phyloP scores from a whole-genome alignment of 179 eudicot species.

The Patellifolia procumbens region DNA sequence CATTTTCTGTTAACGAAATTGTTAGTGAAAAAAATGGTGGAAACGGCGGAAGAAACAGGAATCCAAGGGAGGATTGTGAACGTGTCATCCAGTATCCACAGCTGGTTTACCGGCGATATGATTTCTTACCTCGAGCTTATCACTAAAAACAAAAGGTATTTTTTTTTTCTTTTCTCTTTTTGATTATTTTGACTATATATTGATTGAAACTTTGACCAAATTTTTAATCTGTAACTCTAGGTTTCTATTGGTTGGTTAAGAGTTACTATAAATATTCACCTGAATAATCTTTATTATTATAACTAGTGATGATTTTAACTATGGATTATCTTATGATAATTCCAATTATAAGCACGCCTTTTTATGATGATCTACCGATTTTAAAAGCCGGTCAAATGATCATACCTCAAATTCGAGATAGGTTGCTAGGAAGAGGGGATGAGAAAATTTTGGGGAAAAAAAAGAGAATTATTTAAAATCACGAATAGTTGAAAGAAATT shows the following conservation, averaged over 20 bases:
- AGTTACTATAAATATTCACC: too few relatives aligned
- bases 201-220: not conserved
- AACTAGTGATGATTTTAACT: not conserved
- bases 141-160: slow-evolving; percentile 54
- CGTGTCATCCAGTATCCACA: slow-evolving; percentile 42
- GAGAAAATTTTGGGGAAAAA: too few relatives aligned
- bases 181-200: not conserved
- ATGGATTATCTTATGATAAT: not conserved
- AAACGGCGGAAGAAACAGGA: slow-evolving; percentile 36
- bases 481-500: too few relatives aligned
- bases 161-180: not conserved
- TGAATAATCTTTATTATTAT: too few relatives aligned
- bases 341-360: too few relatives aligned
- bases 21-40: slow-evolving; percentile 42
- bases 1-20: slow-evolving; percentile 42
- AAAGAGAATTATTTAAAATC: too few relatives aligned
- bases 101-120: slow-evolving; percentile 72
- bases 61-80: slow-evolving; percentile 45
- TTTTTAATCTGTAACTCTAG: not conserved
- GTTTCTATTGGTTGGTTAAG: not conserved
- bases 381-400: too few relatives aligned
- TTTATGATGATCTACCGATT: too few relatives aligned
- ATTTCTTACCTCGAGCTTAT: slow-evolving; percentile 50
- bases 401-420: too few relatives aligned
- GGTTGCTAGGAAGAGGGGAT: too few relatives aligned